Conservation (phyloP, 179 eudicot species). For the Camellia oleifera region DNA sequence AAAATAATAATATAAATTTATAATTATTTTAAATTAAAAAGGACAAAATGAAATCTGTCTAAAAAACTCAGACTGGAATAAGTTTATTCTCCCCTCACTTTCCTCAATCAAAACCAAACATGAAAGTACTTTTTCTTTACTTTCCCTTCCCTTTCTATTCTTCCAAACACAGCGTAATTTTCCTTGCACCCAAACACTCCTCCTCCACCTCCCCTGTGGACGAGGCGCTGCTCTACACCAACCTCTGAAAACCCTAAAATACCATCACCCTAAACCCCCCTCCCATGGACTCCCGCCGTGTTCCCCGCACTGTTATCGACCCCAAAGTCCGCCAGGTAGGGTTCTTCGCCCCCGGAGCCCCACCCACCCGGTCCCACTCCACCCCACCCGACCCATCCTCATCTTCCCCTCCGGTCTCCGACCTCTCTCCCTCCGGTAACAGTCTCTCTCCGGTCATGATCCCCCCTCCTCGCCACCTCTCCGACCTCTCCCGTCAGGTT, state of each 20-base stretch:
- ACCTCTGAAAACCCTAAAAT: constrained; percentile 11
- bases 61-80: too few species aligned
- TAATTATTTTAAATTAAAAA: too few species aligned
- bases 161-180: too few species aligned
- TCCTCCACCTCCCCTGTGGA: too few species aligned
- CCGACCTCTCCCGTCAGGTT: constrained; percentile 33
- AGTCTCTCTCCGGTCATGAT: constrained; percentile 94
- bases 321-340: constrained; percentile 95
- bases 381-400: constrained; percentile 36
- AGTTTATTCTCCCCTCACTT: too few species aligned
- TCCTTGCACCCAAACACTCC: too few species aligned
- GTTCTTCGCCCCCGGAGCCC: constrained; percentile 71
- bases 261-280: constrained; percentile 6
- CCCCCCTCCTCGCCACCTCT: constrained; percentile 73
- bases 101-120: too few species aligned
- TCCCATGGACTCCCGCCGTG: constrained; percentile 79
- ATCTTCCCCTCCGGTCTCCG: constrained; percentile 41
- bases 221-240: neutral
- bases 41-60: too few species aligned
- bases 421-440: constrained; percentile 49
- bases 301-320: constrained; percentile 71
- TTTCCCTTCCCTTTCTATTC: too few species aligned
- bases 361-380: constrained; percentile 52
- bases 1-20: too few species aligned
- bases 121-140: too few species aligned